Base-by-base conservation (phyloP, 306 rosid species). In the Quercus agrifolia region DNA sequence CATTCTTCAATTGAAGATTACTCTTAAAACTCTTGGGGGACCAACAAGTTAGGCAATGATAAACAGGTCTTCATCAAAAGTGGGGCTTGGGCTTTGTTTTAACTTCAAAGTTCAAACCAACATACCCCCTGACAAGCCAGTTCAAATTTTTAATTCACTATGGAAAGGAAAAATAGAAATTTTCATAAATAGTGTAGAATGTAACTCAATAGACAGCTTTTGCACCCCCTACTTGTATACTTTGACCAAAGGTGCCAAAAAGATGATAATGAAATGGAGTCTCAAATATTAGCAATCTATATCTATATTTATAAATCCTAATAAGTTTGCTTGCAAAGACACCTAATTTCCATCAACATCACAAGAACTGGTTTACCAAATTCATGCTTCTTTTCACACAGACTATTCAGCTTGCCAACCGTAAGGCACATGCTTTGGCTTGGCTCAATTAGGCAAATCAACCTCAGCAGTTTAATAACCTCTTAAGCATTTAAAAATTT, bases 111-210 rank as follows among this genome's bases (percentile, higher is more conserved):
- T 92, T 94, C 97, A 88, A 95, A 90, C 97, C 97, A 95, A 95
- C 89, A 93, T 84, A 87, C 91, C 97, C 97, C 99, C 99, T 93
- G 97, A 96, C 94, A 96, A 94, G 87, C 98, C 97, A 93, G 89
- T 93, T 86, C 91, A 93, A 80, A 83, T 83, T 85, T 75, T 82
- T 10, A 87, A 89, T 79, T 85, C 90, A 90, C 87, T 69, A 84
- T 83, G 86, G 78, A 84, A 56, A 82, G 77, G 66, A 85, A 57
- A 80, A 69, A 84, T 12, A 69, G 44, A 75, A 62, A 68, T 56
- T 86, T 75, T 69, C 64, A 82, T 15, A 55, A 80, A 57, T 56
- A 66, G 76, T 66, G 62, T 52, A 79, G 56, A 70, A 46, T 54
- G 30, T 35, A 82, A 75, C 18, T 41, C 79, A 57, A 68, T 21